These are phyloP conservation scores for Colletotrichum magnum DNA, from an alignment of 2,329 filamentous ascomycete genomes.

Conservation along the genomic window DNA sequence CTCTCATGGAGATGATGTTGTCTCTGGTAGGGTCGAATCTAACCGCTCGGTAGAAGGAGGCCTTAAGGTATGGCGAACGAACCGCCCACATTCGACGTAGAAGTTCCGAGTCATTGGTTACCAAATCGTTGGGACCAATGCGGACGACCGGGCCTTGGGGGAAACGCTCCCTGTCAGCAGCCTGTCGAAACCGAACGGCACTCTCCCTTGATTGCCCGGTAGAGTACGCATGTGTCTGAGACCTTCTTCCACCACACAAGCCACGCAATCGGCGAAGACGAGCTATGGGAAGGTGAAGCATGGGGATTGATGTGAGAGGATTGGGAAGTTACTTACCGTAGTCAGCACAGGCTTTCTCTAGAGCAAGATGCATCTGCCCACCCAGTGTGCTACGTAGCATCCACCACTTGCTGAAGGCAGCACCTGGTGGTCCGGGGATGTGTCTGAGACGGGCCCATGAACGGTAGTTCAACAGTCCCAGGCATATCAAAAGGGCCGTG, in stretches of 20 bases:
- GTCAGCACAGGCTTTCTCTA: conserved; percentile 42
- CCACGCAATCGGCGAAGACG: neutral
- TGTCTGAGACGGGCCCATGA: conserved; percentile 52
- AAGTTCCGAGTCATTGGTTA: conserved; percentile 53
- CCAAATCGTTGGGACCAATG: conserved; percentile 53
- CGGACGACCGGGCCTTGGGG: conserved; percentile 50
- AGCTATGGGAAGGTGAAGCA: conserved; percentile 3
- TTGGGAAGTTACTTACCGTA: conserved; percentile 33
- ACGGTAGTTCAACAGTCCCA: conserved; percentile 37
- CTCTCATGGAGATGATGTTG: conserved; percentile 50
- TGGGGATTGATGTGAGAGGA: neutral
- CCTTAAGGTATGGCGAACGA: conserved; percentile 49
- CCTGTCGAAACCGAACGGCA: conserved; percentile 32
- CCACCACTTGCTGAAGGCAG: conserved; percentile 51
- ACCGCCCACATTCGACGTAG: conserved; percentile 51
- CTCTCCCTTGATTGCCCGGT: conserved; percentile 6
- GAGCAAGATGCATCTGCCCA: conserved; percentile 43
- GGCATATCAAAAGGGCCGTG: conserved; percentile 29
- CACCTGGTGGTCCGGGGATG: conserved; percentile 52
- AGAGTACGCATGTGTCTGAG: conserved; percentile 41
- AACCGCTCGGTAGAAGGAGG: conserved; percentile 56
- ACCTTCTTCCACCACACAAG: conserved; percentile 17
- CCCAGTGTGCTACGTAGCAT: conserved; percentile 46
- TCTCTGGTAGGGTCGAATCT: conserved; percentile 50
- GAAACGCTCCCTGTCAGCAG: conserved; percentile 37